phyloP scores from a whole-genome alignment of 2,329 filamentous ascomycete species.

The Penicillium sp. region DNA sequence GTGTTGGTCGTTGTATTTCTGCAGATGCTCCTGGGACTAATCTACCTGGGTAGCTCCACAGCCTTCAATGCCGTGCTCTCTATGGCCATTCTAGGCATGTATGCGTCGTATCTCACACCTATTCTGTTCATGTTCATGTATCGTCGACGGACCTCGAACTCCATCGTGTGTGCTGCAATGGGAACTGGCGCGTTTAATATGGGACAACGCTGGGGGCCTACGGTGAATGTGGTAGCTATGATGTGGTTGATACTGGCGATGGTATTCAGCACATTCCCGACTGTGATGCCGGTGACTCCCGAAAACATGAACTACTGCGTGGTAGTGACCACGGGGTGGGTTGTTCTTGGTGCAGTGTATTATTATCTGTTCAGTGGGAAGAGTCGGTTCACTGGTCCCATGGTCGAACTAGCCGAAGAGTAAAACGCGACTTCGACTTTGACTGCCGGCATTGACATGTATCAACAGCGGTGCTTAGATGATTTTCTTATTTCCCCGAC shows the following conservation, averaged over 20 bases:
- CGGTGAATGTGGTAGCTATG: slow-evolving; percentile 13
- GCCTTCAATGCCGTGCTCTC: slow-evolving; percentile 46
- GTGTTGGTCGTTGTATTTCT: slow-evolving; percentile 45
- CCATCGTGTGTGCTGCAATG: slow-evolving; percentile 5
- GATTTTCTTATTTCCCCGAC: not conserved
- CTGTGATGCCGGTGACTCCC: slow-evolving; percentile 16
- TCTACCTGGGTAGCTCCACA: slow-evolving; percentile 46
- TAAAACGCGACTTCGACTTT: not conserved
- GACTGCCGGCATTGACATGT: not conserved
- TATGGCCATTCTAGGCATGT: slow-evolving; percentile 50
- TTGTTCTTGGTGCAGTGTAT: slow-evolving; percentile 15
- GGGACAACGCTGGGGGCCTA: slow-evolving; percentile 13
- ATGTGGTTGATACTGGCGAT: slow-evolving; percentile 18
- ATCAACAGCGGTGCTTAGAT: not conserved
- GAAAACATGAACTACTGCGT: slow-evolving; percentile 23
- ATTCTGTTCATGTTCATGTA: slow-evolving; percentile 36
- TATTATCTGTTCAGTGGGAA: slow-evolving; percentile 17
- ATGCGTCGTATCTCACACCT: slow-evolving; percentile 48
- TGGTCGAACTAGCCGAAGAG: slow-evolving; percentile 14
- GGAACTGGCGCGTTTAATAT: slow-evolving; percentile 11
- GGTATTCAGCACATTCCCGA: slow-evolving; percentile 23
- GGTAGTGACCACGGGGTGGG: slow-evolving; percentile 20
- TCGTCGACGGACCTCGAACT: slow-evolving; percentile 6
- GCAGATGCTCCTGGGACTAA: slow-evolving; percentile 46
- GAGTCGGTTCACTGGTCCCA: slow-evolving; percentile 13